phyloP scores from a whole-genome alignment of 768 basidiomycete genomes.

The Tricholoma hemisulphureum region DNA sequence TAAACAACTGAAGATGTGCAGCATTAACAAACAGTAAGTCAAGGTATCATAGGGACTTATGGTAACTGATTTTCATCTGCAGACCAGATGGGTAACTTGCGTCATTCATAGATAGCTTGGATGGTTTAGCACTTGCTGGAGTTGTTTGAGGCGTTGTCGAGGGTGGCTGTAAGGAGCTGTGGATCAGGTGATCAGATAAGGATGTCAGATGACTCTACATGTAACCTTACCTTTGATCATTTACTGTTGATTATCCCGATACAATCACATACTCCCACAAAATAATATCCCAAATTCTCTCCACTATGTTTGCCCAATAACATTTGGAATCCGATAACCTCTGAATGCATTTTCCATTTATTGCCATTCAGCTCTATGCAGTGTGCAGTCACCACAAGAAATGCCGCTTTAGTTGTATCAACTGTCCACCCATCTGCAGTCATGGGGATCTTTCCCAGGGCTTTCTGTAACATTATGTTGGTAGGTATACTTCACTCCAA shows the following conservation, averaged over 20 bases:
- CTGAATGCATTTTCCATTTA: background rate
- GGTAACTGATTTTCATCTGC: slow-evolving; percentile 14
- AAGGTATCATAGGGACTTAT: background rate
- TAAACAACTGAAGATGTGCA: background rate
- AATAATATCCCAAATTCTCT: background rate
- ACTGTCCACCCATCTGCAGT: slow-evolving; percentile 18
- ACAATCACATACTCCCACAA: background rate
- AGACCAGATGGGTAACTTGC: slow-evolving; percentile 10
- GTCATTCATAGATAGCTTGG: slow-evolving; percentile 9
- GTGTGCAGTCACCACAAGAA: slow-evolving; percentile 17
- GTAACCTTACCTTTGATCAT: background rate
- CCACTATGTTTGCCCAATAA: background rate
- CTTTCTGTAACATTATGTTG: background rate
- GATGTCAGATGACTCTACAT: background rate
- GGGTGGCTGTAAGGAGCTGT: slow-evolving; percentile 12
- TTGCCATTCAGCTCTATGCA: slow-evolving; percentile 20
- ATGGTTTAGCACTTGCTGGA: slow-evolving; percentile 14
- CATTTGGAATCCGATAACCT: background rate
- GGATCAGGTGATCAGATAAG: background rate
- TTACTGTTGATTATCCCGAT: background rate
- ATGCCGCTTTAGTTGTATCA: slow-evolving; percentile 14
- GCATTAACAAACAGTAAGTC: background rate
- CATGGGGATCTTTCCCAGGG: slow-evolving; percentile 3
- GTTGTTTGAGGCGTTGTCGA: slow-evolving; percentile 25
- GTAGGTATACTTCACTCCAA: background rate